Percentiles rank a stretch among this genome's conserved stretches.
Conservation (phyloP, 305 asterid genomes). For the Fraxinus ornus region DNA sequence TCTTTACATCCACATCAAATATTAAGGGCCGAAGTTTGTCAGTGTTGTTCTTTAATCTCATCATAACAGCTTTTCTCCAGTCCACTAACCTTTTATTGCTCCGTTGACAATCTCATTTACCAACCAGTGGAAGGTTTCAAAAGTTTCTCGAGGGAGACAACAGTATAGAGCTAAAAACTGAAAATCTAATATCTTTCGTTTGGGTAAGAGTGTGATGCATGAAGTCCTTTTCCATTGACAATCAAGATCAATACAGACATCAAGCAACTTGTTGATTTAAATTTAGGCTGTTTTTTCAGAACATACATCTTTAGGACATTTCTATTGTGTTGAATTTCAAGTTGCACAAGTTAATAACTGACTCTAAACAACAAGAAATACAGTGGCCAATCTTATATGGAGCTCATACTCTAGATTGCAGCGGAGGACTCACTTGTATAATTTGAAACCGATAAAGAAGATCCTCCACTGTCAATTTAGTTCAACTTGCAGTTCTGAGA, state of each 20-base stretch:
- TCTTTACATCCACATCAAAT: constrained; percentile 32
- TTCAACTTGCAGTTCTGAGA: constrained; percentile 29
- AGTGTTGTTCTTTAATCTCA: constrained; percentile 23
- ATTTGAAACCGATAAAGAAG: constrained; percentile 29
- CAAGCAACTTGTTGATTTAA: constrained; percentile 14
- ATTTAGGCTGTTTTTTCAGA: neutral
- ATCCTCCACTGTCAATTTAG: constrained; percentile 14
- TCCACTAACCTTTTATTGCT: constrained; percentile 26
- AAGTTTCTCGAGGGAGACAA: constrained; percentile 23
- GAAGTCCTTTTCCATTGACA: neutral
- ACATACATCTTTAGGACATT: constrained; percentile 9
- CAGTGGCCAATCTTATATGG: neutral
- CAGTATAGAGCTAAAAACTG: constrained; percentile 15
- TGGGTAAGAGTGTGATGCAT: neutral
- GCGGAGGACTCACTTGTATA: constrained; percentile 27
- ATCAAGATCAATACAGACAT: neutral
- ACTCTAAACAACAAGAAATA: neutral
- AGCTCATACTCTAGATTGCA: constrained; percentile 23
- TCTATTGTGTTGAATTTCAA: neutral
- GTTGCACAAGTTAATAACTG: neutral
- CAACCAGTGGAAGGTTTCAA: constrained; percentile 19
- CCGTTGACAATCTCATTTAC: constrained; percentile 13
- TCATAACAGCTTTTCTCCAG: constrained; percentile 26
- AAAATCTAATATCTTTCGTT: neutral
- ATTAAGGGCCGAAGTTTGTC: constrained; percentile 24